A percentile compares a stretch with the other conserved stretches of the same genome.
Conservation (phyloP, 192 early-diverging fungal genomes). For the Irineochytrium annulatum region DNA sequence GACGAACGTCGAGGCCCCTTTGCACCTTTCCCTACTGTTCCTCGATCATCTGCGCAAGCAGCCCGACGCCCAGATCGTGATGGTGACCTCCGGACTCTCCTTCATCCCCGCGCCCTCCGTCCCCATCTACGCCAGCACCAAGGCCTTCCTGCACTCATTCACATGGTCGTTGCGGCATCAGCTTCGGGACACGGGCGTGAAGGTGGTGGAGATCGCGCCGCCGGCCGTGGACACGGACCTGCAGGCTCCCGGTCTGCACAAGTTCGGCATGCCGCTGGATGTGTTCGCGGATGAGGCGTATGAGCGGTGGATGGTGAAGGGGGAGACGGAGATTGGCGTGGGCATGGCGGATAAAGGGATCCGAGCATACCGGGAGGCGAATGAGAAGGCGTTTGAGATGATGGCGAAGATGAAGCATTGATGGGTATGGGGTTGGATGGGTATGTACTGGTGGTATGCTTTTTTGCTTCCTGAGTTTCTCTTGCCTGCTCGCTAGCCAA, state of each 20-base stretch:
- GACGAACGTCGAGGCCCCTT: constrained; percentile 21
- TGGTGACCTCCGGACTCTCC: constrained; percentile 26
- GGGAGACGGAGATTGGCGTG: constrained; percentile 1
- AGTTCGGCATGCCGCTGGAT: constrained; percentile 2
- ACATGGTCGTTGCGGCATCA: constrained; percentile 21
- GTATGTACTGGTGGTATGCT: too few relatives aligned
- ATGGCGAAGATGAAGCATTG: too few relatives aligned
- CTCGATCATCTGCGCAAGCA: constrained; percentile 23
- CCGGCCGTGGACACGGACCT: constrained; percentile 28
- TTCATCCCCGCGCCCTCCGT: constrained; percentile 20
- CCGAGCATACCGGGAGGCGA: background rate
- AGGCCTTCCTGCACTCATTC: constrained; percentile 27
- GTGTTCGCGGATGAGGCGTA: background rate
- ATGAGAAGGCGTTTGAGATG: too few relatives aligned
- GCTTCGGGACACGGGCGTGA: constrained; percentile 4
- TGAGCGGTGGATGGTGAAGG: background rate
- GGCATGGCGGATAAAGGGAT: constrained; percentile 1
- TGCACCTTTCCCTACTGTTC: constrained; percentile 22
- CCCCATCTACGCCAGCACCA: constrained; percentile 28
- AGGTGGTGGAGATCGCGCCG: constrained; percentile 29
- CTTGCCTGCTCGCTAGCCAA: too few relatives aligned
- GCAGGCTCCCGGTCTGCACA: constrained; percentile 14
- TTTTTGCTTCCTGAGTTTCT: too few relatives aligned
- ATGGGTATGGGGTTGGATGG: too few relatives aligned
- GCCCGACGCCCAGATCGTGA: constrained; percentile 9